These are phyloP conservation scores for Globisporangium okanoganense DNA, from an alignment of 352 stramenopile genomes.

Conservation along the genomic window DNA sequence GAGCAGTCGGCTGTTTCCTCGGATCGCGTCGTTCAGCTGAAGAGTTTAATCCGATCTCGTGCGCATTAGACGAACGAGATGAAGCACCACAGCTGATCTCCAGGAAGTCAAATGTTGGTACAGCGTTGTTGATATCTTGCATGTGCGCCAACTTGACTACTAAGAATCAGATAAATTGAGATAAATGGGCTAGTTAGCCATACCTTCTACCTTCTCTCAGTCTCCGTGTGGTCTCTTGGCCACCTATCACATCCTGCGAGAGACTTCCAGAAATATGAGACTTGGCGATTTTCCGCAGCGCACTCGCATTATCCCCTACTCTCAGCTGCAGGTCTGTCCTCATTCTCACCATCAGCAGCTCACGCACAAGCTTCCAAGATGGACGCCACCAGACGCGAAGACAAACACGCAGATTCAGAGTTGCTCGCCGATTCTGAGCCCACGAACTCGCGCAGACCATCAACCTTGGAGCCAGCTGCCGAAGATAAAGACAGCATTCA, in stretches of 20 bases:
- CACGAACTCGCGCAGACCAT: neutral
- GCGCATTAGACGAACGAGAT: neutral
- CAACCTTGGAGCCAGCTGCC: neutral
- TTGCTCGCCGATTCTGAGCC: neutral
- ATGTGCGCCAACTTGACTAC: too few relatives aligned
- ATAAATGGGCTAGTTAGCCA: too few relatives aligned
- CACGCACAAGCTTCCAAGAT: neutral
- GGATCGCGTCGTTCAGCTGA: conserved; percentile 9
- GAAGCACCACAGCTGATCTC: too few relatives aligned
- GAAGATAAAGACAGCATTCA: neutral
- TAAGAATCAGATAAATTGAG: too few relatives aligned
- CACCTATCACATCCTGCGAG: neutral
- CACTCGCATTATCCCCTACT: neutral
- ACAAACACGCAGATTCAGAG: neutral
- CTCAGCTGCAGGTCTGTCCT: neutral
- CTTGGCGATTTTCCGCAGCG: neutral
- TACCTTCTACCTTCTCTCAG: too few relatives aligned
- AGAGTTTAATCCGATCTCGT: neutral
- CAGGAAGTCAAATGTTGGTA: too few relatives aligned
- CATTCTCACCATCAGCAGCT: neutral
- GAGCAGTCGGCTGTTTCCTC: conserved; percentile 6
- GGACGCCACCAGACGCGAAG: neutral
- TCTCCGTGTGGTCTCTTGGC: too few relatives aligned
- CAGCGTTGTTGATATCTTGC: too few relatives aligned
- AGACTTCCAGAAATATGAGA: neutral